These are phyloP conservation scores for Colletotrichum neosansevieriae DNA, from an alignment of 2,329 filamentous ascomycete genomes.

Conservation along the genomic window DNA sequence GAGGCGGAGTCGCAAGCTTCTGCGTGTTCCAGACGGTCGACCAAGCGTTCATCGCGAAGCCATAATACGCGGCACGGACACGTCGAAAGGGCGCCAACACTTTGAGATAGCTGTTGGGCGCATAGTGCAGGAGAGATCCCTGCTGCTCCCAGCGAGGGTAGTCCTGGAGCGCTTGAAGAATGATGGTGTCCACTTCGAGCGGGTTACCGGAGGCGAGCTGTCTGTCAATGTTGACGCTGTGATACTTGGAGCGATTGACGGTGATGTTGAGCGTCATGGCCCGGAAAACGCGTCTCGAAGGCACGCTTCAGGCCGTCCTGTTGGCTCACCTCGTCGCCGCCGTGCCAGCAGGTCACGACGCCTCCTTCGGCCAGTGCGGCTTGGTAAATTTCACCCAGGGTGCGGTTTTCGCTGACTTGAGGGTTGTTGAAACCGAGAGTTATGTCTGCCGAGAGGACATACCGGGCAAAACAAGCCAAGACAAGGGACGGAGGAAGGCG, in stretches of 20 bases:
- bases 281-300: slow-evolving; percentile 53
- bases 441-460: slow-evolving; percentile 11
- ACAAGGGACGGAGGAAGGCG: not conserved
- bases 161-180: no score
- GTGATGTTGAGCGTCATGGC: no score
- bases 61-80: slow-evolving; percentile 55
- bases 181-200: no score
- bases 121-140: no score
- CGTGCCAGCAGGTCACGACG: slow-evolving; percentile 60
- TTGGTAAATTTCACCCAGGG: slow-evolving; percentile 62
- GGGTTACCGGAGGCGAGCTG: no score
- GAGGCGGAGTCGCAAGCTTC: slow-evolving; percentile 50
- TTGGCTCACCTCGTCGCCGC: slow-evolving; percentile 59
- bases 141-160: no score
- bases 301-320: slow-evolving; percentile 54
- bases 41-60: slow-evolving; percentile 54
- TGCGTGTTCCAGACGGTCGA: slow-evolving; percentile 52
- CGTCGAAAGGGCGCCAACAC: slow-evolving; percentile 56
- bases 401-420: slow-evolving; percentile 55
- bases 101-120: slow-evolving; percentile 47
- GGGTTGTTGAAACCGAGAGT: slow-evolving; percentile 32
- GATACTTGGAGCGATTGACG: no score
- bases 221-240: no score
- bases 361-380: slow-evolving; percentile 62
- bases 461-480: not conserved